Evolutionary conservation across 768 basidiomycete species (phyloP).

Genomic region (Tephrocybe sp.): DNA sequence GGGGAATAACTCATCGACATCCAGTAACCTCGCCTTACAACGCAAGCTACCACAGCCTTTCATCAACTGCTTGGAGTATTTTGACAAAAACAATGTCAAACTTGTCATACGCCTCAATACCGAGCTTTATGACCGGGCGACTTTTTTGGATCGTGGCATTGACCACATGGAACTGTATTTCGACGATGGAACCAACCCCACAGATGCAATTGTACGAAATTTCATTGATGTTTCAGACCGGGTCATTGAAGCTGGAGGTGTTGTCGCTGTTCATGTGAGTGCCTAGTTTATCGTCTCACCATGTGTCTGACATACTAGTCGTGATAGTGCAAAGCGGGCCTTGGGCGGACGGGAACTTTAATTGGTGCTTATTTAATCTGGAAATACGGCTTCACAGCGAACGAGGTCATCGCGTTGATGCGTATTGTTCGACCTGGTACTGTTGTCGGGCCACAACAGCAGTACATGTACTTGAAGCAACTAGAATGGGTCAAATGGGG

Average conservation of each 20-base stretch:
- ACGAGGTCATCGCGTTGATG: conserved; percentile 97
- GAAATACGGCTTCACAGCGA: conserved; percentile 97
- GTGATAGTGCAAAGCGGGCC: conserved; percentile 94
- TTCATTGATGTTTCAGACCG: conserved; percentile 87
- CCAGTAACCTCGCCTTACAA: conserved; percentile 59
- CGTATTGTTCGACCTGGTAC: conserved; percentile 93
- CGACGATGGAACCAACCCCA: conserved; percentile 97
- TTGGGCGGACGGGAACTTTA: conserved; percentile 93
- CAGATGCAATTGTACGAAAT: conserved; percentile 88
- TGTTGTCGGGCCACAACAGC: conserved; percentile 90
- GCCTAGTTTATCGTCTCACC: conserved; percentile 2
- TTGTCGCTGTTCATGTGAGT: conserved; percentile 85
- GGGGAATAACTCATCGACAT: conserved; percentile 23
- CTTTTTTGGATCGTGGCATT: conserved; percentile 83
- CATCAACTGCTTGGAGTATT: conserved; percentile 90
- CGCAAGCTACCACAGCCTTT: conserved; percentile 79
- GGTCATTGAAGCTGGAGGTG: conserved; percentile 73
- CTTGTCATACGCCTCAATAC: conserved; percentile 94
- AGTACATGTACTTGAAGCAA: conserved; percentile 94
- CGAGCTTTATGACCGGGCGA: conserved; percentile 78
- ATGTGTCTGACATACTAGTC: conserved; percentile 18
- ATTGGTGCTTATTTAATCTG: conserved; percentile 98
- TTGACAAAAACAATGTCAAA: conserved; percentile 82
- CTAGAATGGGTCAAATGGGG: conserved; percentile 94
- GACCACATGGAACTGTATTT: conserved; percentile 93